These are phyloP conservation scores for Pseudogymnoascus sp. DNA, from an alignment of 2,329 filamentous ascomycete genomes.

Conservation along the genomic window DNA sequence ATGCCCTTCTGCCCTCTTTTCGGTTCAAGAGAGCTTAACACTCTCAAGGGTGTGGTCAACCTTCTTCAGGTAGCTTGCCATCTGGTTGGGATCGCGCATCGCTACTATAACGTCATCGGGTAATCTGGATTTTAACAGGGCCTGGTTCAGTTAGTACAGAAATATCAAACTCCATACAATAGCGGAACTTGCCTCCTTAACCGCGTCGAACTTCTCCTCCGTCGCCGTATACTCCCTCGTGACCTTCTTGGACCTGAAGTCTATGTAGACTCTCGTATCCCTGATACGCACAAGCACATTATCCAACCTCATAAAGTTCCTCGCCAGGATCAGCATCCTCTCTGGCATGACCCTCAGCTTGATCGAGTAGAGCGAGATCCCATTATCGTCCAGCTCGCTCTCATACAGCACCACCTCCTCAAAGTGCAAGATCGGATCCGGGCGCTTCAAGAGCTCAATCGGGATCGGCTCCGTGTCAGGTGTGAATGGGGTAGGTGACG, in stretches of 20 bases:
- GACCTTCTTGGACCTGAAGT: slow-evolving; percentile 73
- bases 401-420: slow-evolving; percentile 96
- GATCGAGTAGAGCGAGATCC: slow-evolving; percentile 81
- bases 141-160: slow-evolving; percentile 31
- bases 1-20: neutral
- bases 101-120: slow-evolving; percentile 71
- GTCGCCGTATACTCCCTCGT: slow-evolving; percentile 86
- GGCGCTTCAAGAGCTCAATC: slow-evolving; percentile 75
- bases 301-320: slow-evolving; percentile 90
- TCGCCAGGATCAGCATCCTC: slow-evolving; percentile 73
- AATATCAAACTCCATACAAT: neutral
- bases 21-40: slow-evolving; percentile 16
- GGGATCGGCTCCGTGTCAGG: slow-evolving; percentile 54
- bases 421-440: slow-evolving; percentile 93
- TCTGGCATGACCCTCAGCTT: slow-evolving; percentile 92
- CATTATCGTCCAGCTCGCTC: slow-evolving; percentile 96
- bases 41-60: slow-evolving; percentile 62
- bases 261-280: slow-evolving; percentile 87
- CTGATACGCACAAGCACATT: slow-evolving; percentile 80
- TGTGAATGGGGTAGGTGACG: slow-evolving; percentile 24
- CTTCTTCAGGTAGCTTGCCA: slow-evolving; percentile 63
- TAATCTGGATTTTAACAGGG: slow-evolving; percentile 41
- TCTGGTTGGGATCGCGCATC: slow-evolving; percentile 71
- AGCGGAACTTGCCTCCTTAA: slow-evolving; percentile 56
- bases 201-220: slow-evolving; percentile 72